Percentiles rank a stretch among this genome's conserved stretches.
These are phyloP conservation scores for Pythium rhizo-oryzae DNA, from an alignment of 352 stramenopile genomes.

Conservation along the genomic window DNA sequence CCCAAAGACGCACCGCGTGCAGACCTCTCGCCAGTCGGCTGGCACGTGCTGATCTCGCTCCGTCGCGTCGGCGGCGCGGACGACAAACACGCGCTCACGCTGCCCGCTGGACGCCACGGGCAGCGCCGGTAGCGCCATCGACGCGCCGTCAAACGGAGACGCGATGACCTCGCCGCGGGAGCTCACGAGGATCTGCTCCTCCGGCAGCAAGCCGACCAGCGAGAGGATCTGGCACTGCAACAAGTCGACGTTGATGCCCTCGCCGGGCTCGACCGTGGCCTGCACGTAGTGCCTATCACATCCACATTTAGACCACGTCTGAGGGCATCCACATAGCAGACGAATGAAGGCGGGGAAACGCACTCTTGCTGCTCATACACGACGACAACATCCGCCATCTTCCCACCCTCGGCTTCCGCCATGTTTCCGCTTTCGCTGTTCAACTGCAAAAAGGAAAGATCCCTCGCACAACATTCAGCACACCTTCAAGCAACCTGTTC, in stretches of 20 bases:
- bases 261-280: slow-evolving; percentile 18
- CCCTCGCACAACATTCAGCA: slow-evolving; percentile 5
- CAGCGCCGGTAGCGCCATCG: slow-evolving; percentile 33
- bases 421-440: background rate
- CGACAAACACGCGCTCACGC: slow-evolving; percentile 20
- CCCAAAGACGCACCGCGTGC: slow-evolving; percentile 64
- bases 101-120: slow-evolving; percentile 40
- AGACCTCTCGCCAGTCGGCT: slow-evolving; percentile 64
- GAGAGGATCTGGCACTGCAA: slow-evolving; percentile 76
- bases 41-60: slow-evolving; percentile 10
- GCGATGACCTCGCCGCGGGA: slow-evolving; percentile 44
- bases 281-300: slow-evolving; percentile 45
- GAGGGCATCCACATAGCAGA: background rate
- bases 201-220: slow-evolving; percentile 54
- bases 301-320: background rate
- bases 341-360: background rate
- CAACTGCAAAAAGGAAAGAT: background rate
- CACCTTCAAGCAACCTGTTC: slow-evolving; percentile 10
- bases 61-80: background rate
- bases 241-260: slow-evolving; percentile 52
- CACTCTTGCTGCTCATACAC: slow-evolving; percentile 59
- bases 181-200: slow-evolving; percentile 62
- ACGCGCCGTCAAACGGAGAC: slow-evolving; percentile 20
- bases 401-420: background rate
- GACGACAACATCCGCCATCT: slow-evolving; percentile 45